Evolutionary conservation across 805 yeast species (phyloP).

Genomic region (Sugiyamaella smithiae): DNA sequence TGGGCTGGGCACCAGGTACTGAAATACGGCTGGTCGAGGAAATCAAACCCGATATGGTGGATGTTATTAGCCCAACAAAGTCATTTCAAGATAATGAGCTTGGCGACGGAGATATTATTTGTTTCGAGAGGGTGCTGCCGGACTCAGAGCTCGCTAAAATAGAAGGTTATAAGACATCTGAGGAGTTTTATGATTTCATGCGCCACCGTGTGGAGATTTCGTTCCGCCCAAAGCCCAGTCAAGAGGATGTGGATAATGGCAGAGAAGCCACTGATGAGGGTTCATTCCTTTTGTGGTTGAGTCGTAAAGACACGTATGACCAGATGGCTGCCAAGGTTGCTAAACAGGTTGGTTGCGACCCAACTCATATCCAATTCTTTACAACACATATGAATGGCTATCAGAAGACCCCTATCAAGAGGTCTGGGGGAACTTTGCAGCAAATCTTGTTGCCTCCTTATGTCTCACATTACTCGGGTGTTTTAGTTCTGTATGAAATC

Average conservation of each 20-base stretch:
- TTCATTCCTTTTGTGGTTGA: slow-evolving; percentile 56
- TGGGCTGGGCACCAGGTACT: slow-evolving; percentile 33
- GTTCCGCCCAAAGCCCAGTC: slow-evolving; percentile 24
- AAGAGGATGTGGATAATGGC: slow-evolving; percentile 22
- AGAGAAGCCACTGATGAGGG: slow-evolving; percentile 28
- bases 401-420: slow-evolving; percentile 36
- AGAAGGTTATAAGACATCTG: slow-evolving; percentile 22
- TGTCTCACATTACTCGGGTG: slow-evolving; percentile 12
- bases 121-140: slow-evolving; percentile 29
- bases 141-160: slow-evolving; percentile 21
- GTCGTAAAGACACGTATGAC: slow-evolving; percentile 55
- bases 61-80: slow-evolving; percentile 25
- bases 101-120: slow-evolving; percentile 37
- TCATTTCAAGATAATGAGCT: slow-evolving; percentile 35
- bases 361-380: slow-evolving; percentile 63
- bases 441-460: slow-evolving; percentile 27
- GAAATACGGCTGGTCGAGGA: slow-evolving; percentile 33
- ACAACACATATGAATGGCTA: slow-evolving; percentile 57
- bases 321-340: slow-evolving; percentile 65
- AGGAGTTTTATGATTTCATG: slow-evolving; percentile 34
- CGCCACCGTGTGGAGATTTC: slow-evolving; percentile 29
- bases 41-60: slow-evolving; percentile 36
- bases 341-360: slow-evolving; percentile 48
- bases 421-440: slow-evolving; percentile 38
- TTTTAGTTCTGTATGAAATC: slow-evolving; percentile 64